Percentiles rank a stretch among this genome's conserved stretches.
These are phyloP conservation scores for Thymus quinquecostatus DNA, from an alignment of 257 asterid genomes.

Conservation along the genomic window DNA sequence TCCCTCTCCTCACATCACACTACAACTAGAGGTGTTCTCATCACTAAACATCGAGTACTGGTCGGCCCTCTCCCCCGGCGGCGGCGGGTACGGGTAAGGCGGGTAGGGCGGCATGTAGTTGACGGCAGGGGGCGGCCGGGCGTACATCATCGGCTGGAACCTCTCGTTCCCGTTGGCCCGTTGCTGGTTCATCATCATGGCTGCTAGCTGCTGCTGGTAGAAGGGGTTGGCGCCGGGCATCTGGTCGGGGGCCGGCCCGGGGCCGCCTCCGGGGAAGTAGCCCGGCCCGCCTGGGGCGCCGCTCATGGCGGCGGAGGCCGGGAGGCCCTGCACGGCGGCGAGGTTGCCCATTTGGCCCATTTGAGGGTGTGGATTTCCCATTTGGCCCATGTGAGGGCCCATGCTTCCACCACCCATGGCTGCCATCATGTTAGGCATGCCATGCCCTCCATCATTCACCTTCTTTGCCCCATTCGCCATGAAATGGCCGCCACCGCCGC, in stretches of 20 bases:
- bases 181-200: constrained; percentile 96
- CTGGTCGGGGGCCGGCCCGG: constrained; percentile 41
- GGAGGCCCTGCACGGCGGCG: constrained; percentile 85
- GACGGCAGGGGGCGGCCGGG: constrained; percentile 87
- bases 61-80: constrained; percentile 59
- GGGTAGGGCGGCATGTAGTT: constrained; percentile 78
- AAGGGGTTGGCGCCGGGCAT: constrained; percentile 44
- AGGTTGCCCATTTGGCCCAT: constrained; percentile 64
- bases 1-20: constrained; percentile 52
- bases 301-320: constrained; percentile 52
- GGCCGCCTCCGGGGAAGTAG: constrained; percentile 61
- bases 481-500: constrained; percentile 37
- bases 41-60: constrained; percentile 66
- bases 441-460: constrained; percentile 68
- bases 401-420: constrained; percentile 45
- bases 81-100: constrained; percentile 57
- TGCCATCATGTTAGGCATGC: constrained; percentile 91
- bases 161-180: constrained; percentile 88
- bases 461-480: constrained; percentile 67
- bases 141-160: constrained; percentile 97
- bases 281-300: constrained; percentile 49
- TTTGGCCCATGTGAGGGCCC: constrained; percentile 39
- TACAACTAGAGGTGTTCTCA: constrained; percentile 71
- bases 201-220: constrained; percentile 72
- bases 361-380: constrained; percentile 46